Conservation (phyloP, 371 early-diverging fungal species). For the Rhizopus microsporus region DNA sequence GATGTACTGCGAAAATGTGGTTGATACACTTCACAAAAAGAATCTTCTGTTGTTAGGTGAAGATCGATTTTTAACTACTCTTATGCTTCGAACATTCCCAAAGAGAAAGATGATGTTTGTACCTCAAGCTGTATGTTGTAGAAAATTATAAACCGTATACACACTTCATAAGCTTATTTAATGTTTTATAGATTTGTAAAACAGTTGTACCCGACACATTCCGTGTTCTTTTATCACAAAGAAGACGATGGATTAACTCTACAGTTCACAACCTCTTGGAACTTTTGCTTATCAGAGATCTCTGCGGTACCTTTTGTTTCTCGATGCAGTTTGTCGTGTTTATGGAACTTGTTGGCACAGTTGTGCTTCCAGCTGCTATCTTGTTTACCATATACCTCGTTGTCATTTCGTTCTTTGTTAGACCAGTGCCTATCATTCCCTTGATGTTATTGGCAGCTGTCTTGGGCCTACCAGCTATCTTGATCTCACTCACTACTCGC, state of each 20-base stretch:
- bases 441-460: slow-evolving; percentile 69
- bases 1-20: slow-evolving; percentile 87
- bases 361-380: slow-evolving; percentile 93
- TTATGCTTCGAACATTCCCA: slow-evolving; percentile 93
- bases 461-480: slow-evolving; percentile 84
- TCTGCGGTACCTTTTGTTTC: slow-evolving; percentile 96
- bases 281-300: slow-evolving; percentile 83
- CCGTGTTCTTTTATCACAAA: slow-evolving; percentile 85
- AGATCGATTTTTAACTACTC: slow-evolving; percentile 92
- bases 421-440: slow-evolving; percentile 62
- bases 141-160: neutral
- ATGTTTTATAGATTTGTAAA: slow-evolving; percentile 65
- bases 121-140: slow-evolving; percentile 70
- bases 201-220: slow-evolving; percentile 95
- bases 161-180: neutral
- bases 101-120: slow-evolving; percentile 92
- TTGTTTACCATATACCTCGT: slow-evolving; percentile 78
- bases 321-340: slow-evolving; percentile 96
- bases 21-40: slow-evolving; percentile 95
- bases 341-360: slow-evolving; percentile 93
- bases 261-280: slow-evolving; percentile 94
- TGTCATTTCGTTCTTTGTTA: slow-evolving; percentile 61
- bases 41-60: slow-evolving; percentile 94
- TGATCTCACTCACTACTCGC: slow-evolving; percentile 84
- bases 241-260: slow-evolving; percentile 97